phyloP scores from a whole-genome alignment of 306 rosid species.

The Prunus mongolica region DNA sequence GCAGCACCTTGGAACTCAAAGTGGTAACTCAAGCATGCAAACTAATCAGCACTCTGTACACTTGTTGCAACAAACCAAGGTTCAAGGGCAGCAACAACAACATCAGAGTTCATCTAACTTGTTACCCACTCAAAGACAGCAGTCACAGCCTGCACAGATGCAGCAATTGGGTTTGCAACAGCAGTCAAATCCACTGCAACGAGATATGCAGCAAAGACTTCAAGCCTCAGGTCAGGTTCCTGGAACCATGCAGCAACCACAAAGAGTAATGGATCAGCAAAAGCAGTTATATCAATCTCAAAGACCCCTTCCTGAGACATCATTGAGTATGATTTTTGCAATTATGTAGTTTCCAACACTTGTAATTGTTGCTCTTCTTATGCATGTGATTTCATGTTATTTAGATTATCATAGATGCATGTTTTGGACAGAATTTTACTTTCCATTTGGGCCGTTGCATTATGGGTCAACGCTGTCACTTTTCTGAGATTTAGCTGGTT shows the following conservation, averaged over 20 bases:
- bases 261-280: conserved; percentile 68
- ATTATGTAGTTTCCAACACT: conserved; percentile 5
- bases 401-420: not conserved
- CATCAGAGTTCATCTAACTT: conserved; percentile 55
- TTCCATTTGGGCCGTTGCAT: not conserved
- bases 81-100: conserved; percentile 60
- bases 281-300: conserved; percentile 76
- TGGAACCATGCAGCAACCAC: conserved; percentile 68
- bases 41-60: conserved; percentile 64
- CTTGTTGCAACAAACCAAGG: conserved; percentile 69
- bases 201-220: conserved; percentile 78
- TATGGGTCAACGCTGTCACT: not conserved
- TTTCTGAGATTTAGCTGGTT: too few species aligned
- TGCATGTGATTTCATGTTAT: not conserved
- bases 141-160: conserved; percentile 67
- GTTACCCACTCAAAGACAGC: conserved; percentile 65
- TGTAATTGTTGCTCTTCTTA: not conserved
- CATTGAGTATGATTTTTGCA: conserved; percentile 52
- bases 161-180: conserved; percentile 75
- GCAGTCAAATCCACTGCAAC: conserved; percentile 62
- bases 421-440: not conserved
- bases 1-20: conserved; percentile 64
- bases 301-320: conserved; percentile 70
- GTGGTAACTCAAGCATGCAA: conserved; percentile 73
- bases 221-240: conserved; percentile 57